A percentile compares a stretch with the other conserved stretches of the same genome.
Conservation (phyloP, 2,329 filamentous ascomycete species). For the Bipolaris oryzae region DNA sequence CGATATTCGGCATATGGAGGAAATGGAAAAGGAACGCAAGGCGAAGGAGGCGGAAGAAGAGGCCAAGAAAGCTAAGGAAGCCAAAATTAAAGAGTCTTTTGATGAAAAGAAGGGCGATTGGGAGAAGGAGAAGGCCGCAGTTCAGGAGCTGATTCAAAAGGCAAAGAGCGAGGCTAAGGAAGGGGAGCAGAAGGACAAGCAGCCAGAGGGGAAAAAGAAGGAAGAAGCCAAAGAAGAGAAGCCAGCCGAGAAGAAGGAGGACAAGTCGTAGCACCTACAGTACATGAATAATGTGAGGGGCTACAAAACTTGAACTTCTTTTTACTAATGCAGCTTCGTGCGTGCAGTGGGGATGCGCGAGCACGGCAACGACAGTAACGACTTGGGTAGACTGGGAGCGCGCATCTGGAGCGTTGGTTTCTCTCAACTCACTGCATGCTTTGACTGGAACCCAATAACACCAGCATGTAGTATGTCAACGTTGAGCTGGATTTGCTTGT, state of each 20-base stretch:
- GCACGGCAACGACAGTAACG: slow-evolving; percentile 25
- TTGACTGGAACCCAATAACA: background rate
- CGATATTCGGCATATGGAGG: slow-evolving; percentile 97
- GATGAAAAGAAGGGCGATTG: slow-evolving; percentile 78
- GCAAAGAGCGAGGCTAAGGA: slow-evolving; percentile 54
- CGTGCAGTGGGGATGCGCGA: slow-evolving; percentile 5
- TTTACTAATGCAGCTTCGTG: background rate
- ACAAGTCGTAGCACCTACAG: slow-evolving; percentile 8
- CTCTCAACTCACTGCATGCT: slow-evolving; percentile 8
- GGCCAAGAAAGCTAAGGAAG: slow-evolving; percentile 71
- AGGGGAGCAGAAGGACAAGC: slow-evolving; percentile 55
- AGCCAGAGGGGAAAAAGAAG: slow-evolving; percentile 56
- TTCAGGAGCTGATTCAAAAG: slow-evolving; percentile 70
- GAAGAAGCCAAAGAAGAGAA: slow-evolving; percentile 30
- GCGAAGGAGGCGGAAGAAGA: slow-evolving; percentile 80
- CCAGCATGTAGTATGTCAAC: background rate
- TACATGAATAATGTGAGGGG: background rate
- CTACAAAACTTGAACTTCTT: background rate
- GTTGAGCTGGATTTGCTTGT: slow-evolving; percentile 23
- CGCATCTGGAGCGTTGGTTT: slow-evolving; percentile 6
- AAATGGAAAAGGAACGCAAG: slow-evolving; percentile 89
- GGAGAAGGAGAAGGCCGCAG: slow-evolving; percentile 85
- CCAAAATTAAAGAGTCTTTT: slow-evolving; percentile 82
- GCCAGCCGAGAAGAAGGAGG: slow-evolving; percentile 22
- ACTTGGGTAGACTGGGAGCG: slow-evolving; percentile 12